Evolutionary conservation across 805 yeast species (phyloP).

Genomic region (Jamesozyma jinghongensis): DNA sequence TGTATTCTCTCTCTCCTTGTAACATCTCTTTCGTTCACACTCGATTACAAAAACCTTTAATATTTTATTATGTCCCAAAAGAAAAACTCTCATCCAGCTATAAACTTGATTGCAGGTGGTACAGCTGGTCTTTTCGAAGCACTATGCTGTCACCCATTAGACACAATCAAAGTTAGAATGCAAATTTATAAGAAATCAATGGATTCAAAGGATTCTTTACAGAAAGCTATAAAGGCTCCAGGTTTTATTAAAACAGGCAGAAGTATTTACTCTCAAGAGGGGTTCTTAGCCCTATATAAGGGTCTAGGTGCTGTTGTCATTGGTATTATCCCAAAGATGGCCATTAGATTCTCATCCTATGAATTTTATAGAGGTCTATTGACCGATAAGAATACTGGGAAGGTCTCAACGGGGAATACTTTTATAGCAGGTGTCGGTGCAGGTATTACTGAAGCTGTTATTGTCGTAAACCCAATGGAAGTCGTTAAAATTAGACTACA

Average conservation of each 20-base stretch:
- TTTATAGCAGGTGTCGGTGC: slow-evolving; percentile 95
- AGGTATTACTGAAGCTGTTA: slow-evolving; percentile 90
- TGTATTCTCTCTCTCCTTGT: not conserved
- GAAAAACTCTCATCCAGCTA: slow-evolving; percentile 38
- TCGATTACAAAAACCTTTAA: too few species aligned
- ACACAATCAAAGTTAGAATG: slow-evolving; percentile 96
- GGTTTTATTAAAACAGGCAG: slow-evolving; percentile 81
- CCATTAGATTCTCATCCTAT: slow-evolving; percentile 88
- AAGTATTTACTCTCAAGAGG: slow-evolving; percentile 68
- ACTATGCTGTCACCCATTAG: slow-evolving; percentile 96
- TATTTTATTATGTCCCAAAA: slow-evolving; percentile 28
- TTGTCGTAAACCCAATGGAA: slow-evolving; percentile 95
- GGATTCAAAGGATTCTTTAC: slow-evolving; percentile 14
- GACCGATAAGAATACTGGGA: slow-evolving; percentile 49
- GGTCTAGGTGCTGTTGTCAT: slow-evolving; percentile 96
- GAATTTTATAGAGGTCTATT: slow-evolving; percentile 74
- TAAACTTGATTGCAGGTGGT: slow-evolving; percentile 86
- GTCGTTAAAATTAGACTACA: slow-evolving; percentile 94
- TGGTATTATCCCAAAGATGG: slow-evolving; percentile 98
- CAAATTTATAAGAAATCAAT: slow-evolving; percentile 64
- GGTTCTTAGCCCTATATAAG: slow-evolving; percentile 79
- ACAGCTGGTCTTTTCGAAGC: slow-evolving; percentile 97
- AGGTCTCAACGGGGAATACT: slow-evolving; percentile 62
- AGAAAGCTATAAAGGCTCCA: slow-evolving; percentile 47
- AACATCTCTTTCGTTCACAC: not conserved